Conservation (phyloP, 371 early-diverging fungal genomes). For the Phascolomyces articulosus region DNA sequence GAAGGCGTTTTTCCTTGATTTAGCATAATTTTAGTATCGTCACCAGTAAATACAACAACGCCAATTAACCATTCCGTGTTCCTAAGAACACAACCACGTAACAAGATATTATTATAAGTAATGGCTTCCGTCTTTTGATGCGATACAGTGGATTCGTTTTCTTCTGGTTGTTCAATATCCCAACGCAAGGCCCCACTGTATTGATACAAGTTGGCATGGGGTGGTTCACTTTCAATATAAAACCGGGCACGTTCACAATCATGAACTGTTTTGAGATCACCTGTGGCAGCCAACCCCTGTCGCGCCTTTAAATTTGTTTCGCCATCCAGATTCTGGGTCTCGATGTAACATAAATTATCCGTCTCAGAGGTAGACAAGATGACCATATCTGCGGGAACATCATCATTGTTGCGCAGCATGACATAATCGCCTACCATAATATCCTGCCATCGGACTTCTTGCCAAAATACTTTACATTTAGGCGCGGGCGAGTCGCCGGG, state of each 20-base stretch:
- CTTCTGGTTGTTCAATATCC: slow-evolving; percentile 37
- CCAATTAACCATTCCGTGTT: slow-evolving; percentile 90
- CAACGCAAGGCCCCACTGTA: slow-evolving; percentile 72
- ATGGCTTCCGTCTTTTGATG: slow-evolving; percentile 50
- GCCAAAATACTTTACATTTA: slow-evolving; percentile 37
- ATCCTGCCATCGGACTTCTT: slow-evolving; percentile 74
- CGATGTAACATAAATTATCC: slow-evolving; percentile 72
- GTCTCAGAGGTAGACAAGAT: slow-evolving; percentile 72
- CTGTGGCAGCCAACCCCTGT: slow-evolving; percentile 44
- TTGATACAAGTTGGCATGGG: slow-evolving; percentile 76
- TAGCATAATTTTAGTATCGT: slow-evolving; percentile 90
- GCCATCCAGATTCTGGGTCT: slow-evolving; percentile 87
- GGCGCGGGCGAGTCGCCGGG: slow-evolving; percentile 27
- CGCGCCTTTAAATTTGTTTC: slow-evolving; percentile 84
- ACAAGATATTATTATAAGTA: slow-evolving; percentile 73
- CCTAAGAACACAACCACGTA: slow-evolving; percentile 90
- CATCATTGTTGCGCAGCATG: slow-evolving; percentile 81
- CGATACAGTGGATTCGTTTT: slow-evolving; percentile 27
- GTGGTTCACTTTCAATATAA: slow-evolving; percentile 81
- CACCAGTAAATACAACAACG: slow-evolving; percentile 85
- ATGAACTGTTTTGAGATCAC: slow-evolving; percentile 36
- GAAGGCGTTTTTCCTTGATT: slow-evolving; percentile 91
- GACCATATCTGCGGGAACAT: slow-evolving; percentile 88
- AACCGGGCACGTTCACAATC: slow-evolving; percentile 63
- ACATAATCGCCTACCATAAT: slow-evolving; percentile 93